These are phyloP conservation scores for Ophiostoma australiae DNA, from an alignment of 2,329 filamentous ascomycete species.

Conservation along the genomic window DNA sequence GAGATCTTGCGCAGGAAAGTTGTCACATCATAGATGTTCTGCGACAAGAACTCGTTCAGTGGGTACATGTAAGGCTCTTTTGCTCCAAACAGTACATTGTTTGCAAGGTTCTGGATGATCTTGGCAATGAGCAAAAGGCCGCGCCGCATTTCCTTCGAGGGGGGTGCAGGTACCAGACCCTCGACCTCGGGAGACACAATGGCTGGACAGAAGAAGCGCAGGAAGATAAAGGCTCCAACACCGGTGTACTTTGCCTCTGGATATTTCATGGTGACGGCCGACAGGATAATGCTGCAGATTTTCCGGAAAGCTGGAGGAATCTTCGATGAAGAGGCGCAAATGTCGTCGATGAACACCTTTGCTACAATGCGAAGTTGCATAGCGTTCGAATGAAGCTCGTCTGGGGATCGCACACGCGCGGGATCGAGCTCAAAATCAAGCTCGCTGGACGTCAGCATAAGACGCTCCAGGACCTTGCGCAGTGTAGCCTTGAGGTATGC, in stretches of 20 bases:
- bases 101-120: constrained; percentile 65
- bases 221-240: constrained; percentile 65
- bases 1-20: constrained; percentile 64
- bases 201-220: constrained; percentile 67
- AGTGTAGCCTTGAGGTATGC: constrained; percentile 59
- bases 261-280: constrained; percentile 59
- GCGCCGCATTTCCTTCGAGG: constrained; percentile 64
- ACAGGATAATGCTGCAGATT: constrained; percentile 63
- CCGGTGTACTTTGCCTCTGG: constrained; percentile 67
- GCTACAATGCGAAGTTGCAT: constrained; percentile 62
- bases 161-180: constrained; percentile 55
- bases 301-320: constrained; percentile 61
- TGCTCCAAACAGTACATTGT: constrained; percentile 66
- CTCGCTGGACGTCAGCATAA: constrained; percentile 63
- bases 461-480: constrained; percentile 60
- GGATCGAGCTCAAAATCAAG: constrained; percentile 65
- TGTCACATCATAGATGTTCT: constrained; percentile 64
- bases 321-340: constrained; percentile 56
- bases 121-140: constrained; percentile 66
- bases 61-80: constrained; percentile 71
- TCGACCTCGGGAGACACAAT: constrained; percentile 66
- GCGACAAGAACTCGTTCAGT: constrained; percentile 62
- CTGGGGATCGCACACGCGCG: constrained; percentile 52
- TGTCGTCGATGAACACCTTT: constrained; percentile 67
- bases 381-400: constrained; percentile 63